Conservation (phyloP, 768 basidiomycete genomes). For the Suillus placidus region DNA sequence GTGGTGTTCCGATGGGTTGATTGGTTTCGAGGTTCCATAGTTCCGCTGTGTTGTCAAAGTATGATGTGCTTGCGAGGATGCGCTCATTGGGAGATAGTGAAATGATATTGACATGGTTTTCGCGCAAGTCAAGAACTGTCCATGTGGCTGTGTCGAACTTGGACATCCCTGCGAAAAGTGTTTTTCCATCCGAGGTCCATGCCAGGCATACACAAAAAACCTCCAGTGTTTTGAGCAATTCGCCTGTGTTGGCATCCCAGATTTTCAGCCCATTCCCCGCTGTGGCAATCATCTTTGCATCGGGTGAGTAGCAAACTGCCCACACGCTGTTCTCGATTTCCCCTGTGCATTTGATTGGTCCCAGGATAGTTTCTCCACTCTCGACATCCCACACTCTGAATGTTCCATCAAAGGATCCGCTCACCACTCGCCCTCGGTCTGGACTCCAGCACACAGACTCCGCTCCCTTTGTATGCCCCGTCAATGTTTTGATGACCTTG, state of each 20-base stretch:
- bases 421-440: not conserved
- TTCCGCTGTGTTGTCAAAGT: not conserved
- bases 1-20: not conserved
- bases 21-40: not conserved
- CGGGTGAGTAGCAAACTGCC: not conserved
- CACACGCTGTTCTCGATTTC: too few relatives aligned
- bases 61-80: not conserved
- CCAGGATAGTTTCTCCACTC: not conserved
- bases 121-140: rapidly evolving
- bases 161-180: not conserved
- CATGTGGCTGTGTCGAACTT: not conserved
- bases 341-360: too few relatives aligned
- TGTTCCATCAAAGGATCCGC: not conserved
- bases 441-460: not conserved
- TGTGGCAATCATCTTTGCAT: not conserved
- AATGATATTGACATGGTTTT: not conserved
- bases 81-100: not conserved
- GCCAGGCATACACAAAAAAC: not conserved
- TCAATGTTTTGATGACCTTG: not conserved
- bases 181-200: not conserved
- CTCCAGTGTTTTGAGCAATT: not conserved
- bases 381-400: not conserved
- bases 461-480: not conserved
- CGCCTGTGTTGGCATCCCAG: not conserved
- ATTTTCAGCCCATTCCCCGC: not conserved